Evolutionary conservation across 2,329 filamentous ascomycete species (phyloP).

Genomic region (Aspergillus puulaauensis): DNA sequence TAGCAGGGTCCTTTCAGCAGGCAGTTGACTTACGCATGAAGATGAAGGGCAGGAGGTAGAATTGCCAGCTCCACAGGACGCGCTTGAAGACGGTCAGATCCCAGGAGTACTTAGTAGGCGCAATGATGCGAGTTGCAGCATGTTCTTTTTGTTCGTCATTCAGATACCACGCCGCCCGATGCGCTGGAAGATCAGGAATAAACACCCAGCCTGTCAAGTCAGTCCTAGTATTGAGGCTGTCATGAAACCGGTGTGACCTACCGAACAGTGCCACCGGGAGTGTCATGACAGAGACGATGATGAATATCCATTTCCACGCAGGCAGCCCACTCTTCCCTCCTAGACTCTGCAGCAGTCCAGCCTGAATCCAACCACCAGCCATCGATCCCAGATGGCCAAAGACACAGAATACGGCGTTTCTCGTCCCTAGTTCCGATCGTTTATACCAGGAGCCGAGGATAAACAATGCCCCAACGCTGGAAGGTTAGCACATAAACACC

Average conservation of each 20-base stretch:
- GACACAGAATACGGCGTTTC: conserved; percentile 31
- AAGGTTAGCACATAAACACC: not conserved
- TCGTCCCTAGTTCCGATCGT: conserved; percentile 43
- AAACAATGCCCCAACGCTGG: conserved; percentile 45
- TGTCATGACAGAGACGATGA: conserved; percentile 45
- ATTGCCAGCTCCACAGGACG: conserved; percentile 46
- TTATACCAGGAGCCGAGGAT: conserved; percentile 49
- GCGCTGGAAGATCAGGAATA: conserved; percentile 45
- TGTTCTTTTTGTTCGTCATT: conserved; percentile 32
- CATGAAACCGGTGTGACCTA: conserved; percentile 1
- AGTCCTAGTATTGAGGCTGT: not conserved
- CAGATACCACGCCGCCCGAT: conserved; percentile 44
- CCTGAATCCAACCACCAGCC: conserved; percentile 49
- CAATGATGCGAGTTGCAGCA: conserved; percentile 38
- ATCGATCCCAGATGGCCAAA: conserved; percentile 47
- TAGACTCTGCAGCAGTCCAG: conserved; percentile 38
- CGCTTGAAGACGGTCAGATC: conserved; percentile 32
- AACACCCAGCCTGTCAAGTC: conserved; percentile 42
- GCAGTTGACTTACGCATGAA: conserved; percentile 42
- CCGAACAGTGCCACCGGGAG: conserved; percentile 45
- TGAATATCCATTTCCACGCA: conserved; percentile 47
- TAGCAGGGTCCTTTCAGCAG: not conserved
- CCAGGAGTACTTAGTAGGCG: conserved; percentile 27
- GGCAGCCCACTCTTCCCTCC: conserved; percentile 37
- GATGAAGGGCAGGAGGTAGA: conserved; percentile 46